A percentile compares a stretch with the other conserved stretches of the same genome.
These are phyloP conservation scores for Datisca glomerata DNA, from an alignment of 306 rosid genomes.

Conservation along the genomic window DNA sequence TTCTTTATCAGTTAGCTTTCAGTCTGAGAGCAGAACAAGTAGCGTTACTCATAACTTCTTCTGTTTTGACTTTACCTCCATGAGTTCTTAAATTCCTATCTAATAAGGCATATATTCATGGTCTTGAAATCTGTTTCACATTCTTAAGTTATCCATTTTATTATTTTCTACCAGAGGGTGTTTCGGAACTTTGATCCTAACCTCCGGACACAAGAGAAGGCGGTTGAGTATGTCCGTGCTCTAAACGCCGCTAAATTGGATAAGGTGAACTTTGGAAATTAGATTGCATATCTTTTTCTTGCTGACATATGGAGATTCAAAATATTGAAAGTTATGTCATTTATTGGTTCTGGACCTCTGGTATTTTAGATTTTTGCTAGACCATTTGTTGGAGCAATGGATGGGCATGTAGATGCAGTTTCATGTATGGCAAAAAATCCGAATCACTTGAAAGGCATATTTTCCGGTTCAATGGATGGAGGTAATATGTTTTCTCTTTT, in stretches of 20 bases:
- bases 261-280: conserved; percentile 28
- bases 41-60: no score
- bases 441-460: conserved; percentile 67
- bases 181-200: conserved; percentile 76
- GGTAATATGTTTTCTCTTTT: conserved; percentile 33
- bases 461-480: conserved; percentile 97
- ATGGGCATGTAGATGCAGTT: conserved; percentile 78
- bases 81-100: no score
- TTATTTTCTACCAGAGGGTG: conserved; percentile 44
- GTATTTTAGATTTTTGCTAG: conserved; percentile 64
- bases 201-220: conserved; percentile 80
- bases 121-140: no score
- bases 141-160: neutral
- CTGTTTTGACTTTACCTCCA: no score
- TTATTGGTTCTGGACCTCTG: neutral
- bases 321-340: neutral
- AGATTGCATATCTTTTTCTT: neutral
- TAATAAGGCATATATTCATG: no score
- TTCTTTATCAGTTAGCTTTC: no score
- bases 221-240: conserved; percentile 84
- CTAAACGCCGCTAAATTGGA: conserved; percentile 84
- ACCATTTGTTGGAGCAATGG: conserved; percentile 94
- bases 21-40: no score
- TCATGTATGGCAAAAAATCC: conserved; percentile 85
- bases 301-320: neutral